Conservation (phyloP, 495 filamentous ascomycete genomes). For the Penicillium soppii region DNA sequence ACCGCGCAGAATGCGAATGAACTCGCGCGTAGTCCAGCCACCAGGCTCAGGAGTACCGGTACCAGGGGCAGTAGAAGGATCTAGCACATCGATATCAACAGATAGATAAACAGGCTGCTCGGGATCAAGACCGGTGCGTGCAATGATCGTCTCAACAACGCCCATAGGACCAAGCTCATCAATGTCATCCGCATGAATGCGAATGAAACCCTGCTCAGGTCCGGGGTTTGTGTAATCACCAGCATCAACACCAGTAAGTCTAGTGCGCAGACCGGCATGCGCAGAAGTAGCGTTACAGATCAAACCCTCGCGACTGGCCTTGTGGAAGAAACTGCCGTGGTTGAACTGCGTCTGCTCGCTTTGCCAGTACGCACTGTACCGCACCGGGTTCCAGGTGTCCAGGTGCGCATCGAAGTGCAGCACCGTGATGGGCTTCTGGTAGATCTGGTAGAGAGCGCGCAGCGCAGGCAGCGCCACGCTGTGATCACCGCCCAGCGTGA, state of each 20-base stretch:
- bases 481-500: slow-evolving; percentile 84
- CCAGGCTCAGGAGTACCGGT: slow-evolving; percentile 75
- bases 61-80: slow-evolving; percentile 68
- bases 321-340: slow-evolving; percentile 85
- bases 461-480: slow-evolving; percentile 75
- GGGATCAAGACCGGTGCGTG: slow-evolving; percentile 60
- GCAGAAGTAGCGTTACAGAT: slow-evolving; percentile 67
- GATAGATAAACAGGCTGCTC: slow-evolving; percentile 69
- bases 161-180: slow-evolving; percentile 63
- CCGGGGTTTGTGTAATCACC: slow-evolving; percentile 60
- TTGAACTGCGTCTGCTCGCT: slow-evolving; percentile 71
- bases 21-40: slow-evolving; percentile 71
- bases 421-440: slow-evolving; percentile 70
- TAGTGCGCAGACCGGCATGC: slow-evolving; percentile 74
- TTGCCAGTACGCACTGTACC: slow-evolving; percentile 73
- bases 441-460: slow-evolving; percentile 66
- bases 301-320: slow-evolving; percentile 72
- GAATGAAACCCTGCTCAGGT: slow-evolving; percentile 63
- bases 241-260: slow-evolving; percentile 63
- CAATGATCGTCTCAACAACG: slow-evolving; percentile 57
- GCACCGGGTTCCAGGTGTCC: slow-evolving; percentile 81
- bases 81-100: slow-evolving; percentile 74
- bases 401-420: slow-evolving; percentile 83
- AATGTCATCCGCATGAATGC: slow-evolving; percentile 67
- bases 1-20: slow-evolving; percentile 68